Percentiles rank a stretch among this genome's conserved stretches.
phyloP scores from a whole-genome alignment of 83 land plant species.

The Picea abies region DNA sequence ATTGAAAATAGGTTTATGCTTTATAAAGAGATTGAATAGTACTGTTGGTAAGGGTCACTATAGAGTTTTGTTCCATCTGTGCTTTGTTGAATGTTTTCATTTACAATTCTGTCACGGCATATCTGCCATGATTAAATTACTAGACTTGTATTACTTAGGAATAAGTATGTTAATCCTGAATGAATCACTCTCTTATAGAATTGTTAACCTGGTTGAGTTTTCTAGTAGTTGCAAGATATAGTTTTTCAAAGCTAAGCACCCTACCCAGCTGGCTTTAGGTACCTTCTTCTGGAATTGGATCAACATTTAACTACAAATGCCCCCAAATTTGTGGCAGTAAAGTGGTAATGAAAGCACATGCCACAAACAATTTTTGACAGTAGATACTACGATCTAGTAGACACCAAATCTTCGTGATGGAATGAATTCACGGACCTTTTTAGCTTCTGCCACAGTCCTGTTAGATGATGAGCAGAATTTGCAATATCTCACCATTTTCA shows the following conservation, averaged over 20 bases:
- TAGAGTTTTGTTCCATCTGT: not conserved
- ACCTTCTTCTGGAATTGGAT: not conserved
- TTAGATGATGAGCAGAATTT: no score
- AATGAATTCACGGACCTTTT: no score
- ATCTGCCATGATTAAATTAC: not conserved
- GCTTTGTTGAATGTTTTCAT: not conserved
- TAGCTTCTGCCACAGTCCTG: no score
- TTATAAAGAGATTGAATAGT: not conserved
- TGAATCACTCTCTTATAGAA: not conserved
- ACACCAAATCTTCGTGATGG: no score
- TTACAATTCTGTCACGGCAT: not conserved
- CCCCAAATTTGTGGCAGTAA: no score
- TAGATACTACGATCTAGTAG: no score
- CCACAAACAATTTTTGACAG: no score
- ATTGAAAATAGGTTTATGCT: not conserved
- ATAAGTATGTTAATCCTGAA: not conserved
- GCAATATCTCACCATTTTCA: no score
- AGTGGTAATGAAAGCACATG: no score
- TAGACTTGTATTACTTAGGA: not conserved
- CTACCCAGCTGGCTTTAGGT: not conserved
- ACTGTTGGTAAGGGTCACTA: not conserved
- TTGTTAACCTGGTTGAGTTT: not conserved
- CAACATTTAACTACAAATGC: not conserved
- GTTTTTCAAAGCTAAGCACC: no score
- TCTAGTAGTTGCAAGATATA: not conserved